Percentiles rank a stretch among this genome's conserved stretches.
Conservation (phyloP, 495 filamentous ascomycete species). For the Podospora sp. region DNA sequence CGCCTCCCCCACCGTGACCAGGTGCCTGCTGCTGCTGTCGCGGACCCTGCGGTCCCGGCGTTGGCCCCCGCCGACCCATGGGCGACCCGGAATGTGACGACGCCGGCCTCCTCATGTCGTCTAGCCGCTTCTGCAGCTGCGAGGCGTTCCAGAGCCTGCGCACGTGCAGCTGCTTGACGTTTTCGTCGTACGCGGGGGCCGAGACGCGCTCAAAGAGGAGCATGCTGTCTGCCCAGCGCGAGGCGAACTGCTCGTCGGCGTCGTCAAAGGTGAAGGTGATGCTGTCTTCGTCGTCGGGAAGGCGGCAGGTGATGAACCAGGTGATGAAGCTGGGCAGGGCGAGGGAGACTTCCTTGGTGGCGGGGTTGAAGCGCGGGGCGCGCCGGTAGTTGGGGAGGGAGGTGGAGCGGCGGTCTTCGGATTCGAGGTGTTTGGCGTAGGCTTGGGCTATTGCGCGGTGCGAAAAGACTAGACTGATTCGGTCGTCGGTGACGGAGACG, state of each 20-base stretch:
- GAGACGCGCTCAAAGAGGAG: conserved; percentile 33
- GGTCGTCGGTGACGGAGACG: conserved; percentile 35
- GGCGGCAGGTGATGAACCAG: conserved; percentile 43
- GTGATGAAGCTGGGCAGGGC: conserved; percentile 35
- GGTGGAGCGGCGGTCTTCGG: conserved; percentile 27
- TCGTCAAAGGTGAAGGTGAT: conserved; percentile 36
- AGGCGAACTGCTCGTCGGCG: conserved; percentile 23
- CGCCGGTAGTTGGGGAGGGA: conserved; percentile 29
- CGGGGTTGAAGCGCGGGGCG: conserved; percentile 22
- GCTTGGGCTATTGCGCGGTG: conserved; percentile 35
- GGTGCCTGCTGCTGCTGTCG: not conserved
- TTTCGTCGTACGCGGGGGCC: conserved; percentile 16
- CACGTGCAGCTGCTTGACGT: conserved; percentile 34
- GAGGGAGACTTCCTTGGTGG: conserved; percentile 33
- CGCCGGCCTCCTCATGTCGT: conserved; percentile 24
- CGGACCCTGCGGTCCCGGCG: not conserved
- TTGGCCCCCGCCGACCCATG: not conserved
- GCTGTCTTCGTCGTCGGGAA: conserved; percentile 39
- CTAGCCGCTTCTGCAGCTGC: conserved; percentile 26
- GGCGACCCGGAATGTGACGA: not conserved
- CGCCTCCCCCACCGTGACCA: not conserved
- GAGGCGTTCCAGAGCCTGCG: conserved; percentile 35
- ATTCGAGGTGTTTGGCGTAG: conserved; percentile 34
- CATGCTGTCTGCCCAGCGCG: conserved; percentile 32
- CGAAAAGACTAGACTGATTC: conserved; percentile 36